Evolutionary conservation across 331 rosid species (phyloP).

Genomic region (Quercus lobata): DNA sequence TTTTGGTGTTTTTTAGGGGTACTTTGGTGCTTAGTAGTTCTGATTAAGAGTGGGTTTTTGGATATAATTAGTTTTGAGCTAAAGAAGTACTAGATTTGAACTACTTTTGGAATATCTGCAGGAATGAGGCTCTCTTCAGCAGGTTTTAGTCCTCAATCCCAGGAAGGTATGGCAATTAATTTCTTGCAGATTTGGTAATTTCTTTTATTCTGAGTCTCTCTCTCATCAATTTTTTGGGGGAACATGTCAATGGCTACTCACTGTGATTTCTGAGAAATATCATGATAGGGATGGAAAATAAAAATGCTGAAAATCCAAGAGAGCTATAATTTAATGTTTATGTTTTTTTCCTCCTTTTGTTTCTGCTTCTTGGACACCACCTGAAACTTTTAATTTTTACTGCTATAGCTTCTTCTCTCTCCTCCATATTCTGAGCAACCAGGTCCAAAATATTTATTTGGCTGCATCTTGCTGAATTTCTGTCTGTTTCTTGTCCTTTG

Average conservation of each 20-base stretch:
- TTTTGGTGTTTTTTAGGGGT: conserved; percentile 35
- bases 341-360: background rate
- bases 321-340: conserved; percentile 6
- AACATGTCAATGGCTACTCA: conserved; percentile 4
- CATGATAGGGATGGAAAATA: background rate
- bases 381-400: background rate
- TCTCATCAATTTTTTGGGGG: background rate
- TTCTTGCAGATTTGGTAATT: background rate
- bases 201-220: background rate
- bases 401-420: background rate
- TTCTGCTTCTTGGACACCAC: conserved; percentile 1
- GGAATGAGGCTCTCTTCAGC: conserved; percentile 54
- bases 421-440: conserved; percentile 1
- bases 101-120: conserved; percentile 7
- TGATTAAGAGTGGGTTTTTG: conserved; percentile 17
- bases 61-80: conserved; percentile 1
- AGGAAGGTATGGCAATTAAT: conserved; percentile 32
- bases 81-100: background rate
- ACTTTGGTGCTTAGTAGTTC: conserved; percentile 37
- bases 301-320: conserved; percentile 13
- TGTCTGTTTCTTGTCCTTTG: conserved; percentile 6
- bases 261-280: background rate
- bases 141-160: conserved; percentile 54
- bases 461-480: conserved; percentile 6
- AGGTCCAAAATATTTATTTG: conserved; percentile 12